These are phyloP conservation scores for Populus hybrid DNA, from an alignment of 441 rosid genomes.

Conservation along the genomic window DNA sequence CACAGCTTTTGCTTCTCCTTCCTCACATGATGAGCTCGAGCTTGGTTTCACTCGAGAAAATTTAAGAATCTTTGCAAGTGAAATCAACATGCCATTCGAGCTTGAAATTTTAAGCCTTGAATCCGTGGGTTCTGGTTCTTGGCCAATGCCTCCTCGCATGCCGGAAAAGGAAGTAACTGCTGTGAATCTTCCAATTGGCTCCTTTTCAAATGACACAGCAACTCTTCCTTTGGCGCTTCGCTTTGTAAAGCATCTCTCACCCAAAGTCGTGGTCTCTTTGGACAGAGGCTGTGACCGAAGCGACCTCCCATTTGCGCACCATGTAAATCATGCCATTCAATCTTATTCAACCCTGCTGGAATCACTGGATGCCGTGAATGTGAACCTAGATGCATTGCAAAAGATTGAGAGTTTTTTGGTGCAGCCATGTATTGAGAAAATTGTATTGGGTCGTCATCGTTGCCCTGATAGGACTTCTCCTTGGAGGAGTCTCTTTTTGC, in stretches of 20 bases:
- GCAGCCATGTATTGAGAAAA: constrained; percentile 50
- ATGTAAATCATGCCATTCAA: constrained; percentile 46
- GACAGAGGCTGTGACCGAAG: constrained; percentile 51
- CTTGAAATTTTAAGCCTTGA: constrained; percentile 50
- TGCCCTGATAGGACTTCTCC: constrained; percentile 33
- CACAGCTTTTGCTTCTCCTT: constrained; percentile 58
- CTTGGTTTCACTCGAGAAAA: constrained; percentile 54
- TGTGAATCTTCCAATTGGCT: constrained; percentile 57
- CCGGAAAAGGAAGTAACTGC: constrained; percentile 44
- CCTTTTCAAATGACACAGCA: constrained; percentile 40
- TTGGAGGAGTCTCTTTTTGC: constrained; percentile 45
- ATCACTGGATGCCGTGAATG: constrained; percentile 59
- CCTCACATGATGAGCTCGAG: constrained; percentile 45
- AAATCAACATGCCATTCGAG: constrained; percentile 48
- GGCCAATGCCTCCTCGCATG: constrained; percentile 29
- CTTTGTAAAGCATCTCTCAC: constrained; percentile 57
- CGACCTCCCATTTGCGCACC: constrained; percentile 53
- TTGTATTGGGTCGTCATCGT: constrained; percentile 43
- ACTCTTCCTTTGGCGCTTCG: constrained; percentile 41
- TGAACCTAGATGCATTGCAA: constrained; percentile 38
- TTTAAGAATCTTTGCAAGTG: constrained; percentile 47
- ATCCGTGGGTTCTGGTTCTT: constrained; percentile 36
- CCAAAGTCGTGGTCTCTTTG: constrained; percentile 52
- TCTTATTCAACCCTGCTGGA: constrained; percentile 47
- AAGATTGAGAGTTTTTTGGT: constrained; percentile 59